Evolutionary conservation across 2,329 filamentous ascomycete species (phyloP).

Genomic region (Cladosporium oxysporum): DNA sequence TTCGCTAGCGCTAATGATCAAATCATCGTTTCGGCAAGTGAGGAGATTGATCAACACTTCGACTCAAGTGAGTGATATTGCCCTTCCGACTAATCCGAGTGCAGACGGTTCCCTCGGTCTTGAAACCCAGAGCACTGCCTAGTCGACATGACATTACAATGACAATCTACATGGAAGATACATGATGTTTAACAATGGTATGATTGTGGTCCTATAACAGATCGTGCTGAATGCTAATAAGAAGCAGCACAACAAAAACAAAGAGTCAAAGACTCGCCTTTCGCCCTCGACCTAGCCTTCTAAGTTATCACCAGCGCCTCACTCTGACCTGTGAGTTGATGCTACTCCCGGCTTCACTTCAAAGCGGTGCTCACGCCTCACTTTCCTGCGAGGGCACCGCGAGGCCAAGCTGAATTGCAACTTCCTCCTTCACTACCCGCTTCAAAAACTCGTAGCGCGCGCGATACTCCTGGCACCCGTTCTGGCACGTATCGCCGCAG

Average conservation of each 20-base stretch:
- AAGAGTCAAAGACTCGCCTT: background rate
- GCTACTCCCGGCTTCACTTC: background rate
- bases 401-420: background rate
- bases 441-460: background rate
- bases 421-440: background rate
- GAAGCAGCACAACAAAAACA: background rate
- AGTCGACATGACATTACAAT: background rate
- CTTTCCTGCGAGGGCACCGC: background rate
- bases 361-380: background rate
- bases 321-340: background rate
- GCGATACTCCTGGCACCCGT: background rate
- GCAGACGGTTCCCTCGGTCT: background rate
- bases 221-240: background rate
- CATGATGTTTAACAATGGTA: background rate
- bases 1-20: background rate
- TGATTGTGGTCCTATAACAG: background rate
- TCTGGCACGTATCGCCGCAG: background rate
- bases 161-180: background rate
- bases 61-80: background rate
- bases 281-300: background rate
- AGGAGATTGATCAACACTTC: background rate
- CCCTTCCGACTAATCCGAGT: background rate
- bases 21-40: background rate
- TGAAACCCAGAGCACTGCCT: background rate
- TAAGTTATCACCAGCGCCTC: background rate